Evolutionary conservation across 352 stramenopile genomes (phyloP).

Genomic region (Phytophthora foliorum): DNA sequence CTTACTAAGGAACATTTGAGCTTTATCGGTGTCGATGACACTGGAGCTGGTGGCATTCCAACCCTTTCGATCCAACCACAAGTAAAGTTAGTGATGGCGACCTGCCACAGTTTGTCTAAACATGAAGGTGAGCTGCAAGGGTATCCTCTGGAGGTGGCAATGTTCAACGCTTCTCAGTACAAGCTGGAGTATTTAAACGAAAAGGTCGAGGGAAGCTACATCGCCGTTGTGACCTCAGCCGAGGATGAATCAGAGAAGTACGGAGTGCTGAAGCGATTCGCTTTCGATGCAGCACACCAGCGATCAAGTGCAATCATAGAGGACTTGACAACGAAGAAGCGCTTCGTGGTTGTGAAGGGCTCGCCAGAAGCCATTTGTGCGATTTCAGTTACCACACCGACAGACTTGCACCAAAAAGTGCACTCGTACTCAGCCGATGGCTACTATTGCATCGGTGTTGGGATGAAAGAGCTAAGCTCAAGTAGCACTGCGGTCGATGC

Average conservation of each 20-base stretch:
- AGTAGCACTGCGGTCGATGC: slow-evolving; percentile 7
- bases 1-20: slow-evolving; percentile 58
- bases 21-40: slow-evolving; percentile 45
- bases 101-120: slow-evolving; percentile 54
- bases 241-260: slow-evolving; percentile 43
- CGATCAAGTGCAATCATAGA: slow-evolving; percentile 60
- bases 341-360: slow-evolving; percentile 63
- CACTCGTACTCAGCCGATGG: slow-evolving; percentile 60
- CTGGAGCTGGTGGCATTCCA: slow-evolving; percentile 1
- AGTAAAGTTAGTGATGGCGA: slow-evolving; percentile 51
- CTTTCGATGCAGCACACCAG: slow-evolving; percentile 63
- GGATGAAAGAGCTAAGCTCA: slow-evolving; percentile 38
- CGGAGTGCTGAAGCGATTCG: slow-evolving; percentile 58
- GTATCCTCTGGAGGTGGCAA: slow-evolving; percentile 60
- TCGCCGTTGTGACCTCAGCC: slow-evolving; percentile 30
- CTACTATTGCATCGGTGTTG: slow-evolving; percentile 71
- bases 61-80: slow-evolving; percentile 13
- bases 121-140: slow-evolving; percentile 46
- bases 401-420: slow-evolving; percentile 56
- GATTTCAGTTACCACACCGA: slow-evolving; percentile 49
- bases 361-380: slow-evolving; percentile 56
- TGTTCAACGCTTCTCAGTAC: slow-evolving; percentile 55
- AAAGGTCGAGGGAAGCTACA: slow-evolving; percentile 23
- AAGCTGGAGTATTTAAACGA: slow-evolving; percentile 27
- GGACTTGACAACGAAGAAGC: slow-evolving; percentile 40